Percentiles rank a stretch among this genome's conserved stretches.
phyloP scores from a whole-genome alignment of 805 yeast species.

The Brettanomyces custersianus region DNA sequence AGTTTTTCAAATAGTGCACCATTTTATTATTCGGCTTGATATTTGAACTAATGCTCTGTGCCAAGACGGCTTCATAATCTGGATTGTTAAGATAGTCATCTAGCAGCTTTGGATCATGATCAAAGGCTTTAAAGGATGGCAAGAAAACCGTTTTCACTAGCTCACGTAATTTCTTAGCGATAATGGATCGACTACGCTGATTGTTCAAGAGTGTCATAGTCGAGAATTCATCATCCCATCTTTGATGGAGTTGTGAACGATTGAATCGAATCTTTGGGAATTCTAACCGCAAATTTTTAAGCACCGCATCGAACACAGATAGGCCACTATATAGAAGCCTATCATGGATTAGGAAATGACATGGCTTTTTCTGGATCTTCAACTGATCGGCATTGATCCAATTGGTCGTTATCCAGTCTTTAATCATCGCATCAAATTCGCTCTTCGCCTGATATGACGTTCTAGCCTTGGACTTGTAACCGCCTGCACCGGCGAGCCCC shows the following conservation, averaged over 20 bases:
- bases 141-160: conserved; percentile 14
- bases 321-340: conserved; percentile 13
- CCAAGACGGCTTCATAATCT: conserved; percentile 6
- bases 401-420: conserved; percentile 17
- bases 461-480: conserved; percentile 1
- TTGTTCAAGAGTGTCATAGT: conserved; percentile 3
- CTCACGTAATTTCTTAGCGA: conserved; percentile 10
- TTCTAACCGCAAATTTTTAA: conserved; percentile 4
- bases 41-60: conserved; percentile 2
- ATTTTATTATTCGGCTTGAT: conserved; percentile 5
- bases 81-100: conserved; percentile 6
- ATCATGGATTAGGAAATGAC: conserved; percentile 22
- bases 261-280: conserved; percentile 7
- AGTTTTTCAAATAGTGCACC: conserved; percentile 7
- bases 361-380: conserved; percentile 9
- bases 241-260: not conserved
- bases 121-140: conserved; percentile 9
- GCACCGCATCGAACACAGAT: conserved; percentile 12
- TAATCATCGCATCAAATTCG: conserved; percentile 16
- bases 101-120: conserved; percentile 3
- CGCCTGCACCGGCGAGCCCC: not conserved
- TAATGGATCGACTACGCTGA: not conserved
- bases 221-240: conserved; percentile 14
- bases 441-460: conserved; percentile 11
- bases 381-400: conserved; percentile 11